These are phyloP conservation scores for Fusarium temperatum DNA, from an alignment of 2,329 filamentous ascomycete species.

Conservation along the genomic window DNA sequence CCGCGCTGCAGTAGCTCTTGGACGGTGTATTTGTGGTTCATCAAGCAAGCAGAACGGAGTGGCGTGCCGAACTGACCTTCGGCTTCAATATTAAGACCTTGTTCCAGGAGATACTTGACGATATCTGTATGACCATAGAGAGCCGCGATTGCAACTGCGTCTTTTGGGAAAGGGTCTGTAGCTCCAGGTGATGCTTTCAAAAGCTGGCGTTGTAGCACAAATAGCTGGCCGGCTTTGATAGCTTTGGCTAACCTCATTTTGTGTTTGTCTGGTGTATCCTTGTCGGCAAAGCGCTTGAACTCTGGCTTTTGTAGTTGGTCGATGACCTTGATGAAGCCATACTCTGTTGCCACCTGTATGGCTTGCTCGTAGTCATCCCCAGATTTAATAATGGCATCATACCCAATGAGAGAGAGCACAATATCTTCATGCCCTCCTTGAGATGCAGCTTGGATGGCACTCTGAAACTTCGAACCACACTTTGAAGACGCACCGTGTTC, in stretches of 20 bases:
- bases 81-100: conserved; percentile 1
- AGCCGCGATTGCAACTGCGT: conserved; percentile 1
- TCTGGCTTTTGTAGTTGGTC: not conserved
- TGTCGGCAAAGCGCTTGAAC: not conserved
- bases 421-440: not conserved
- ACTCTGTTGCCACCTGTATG: not conserved
- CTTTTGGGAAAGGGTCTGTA: not conserved
- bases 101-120: not conserved
- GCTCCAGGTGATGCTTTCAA: not conserved
- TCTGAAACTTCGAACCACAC: not conserved
- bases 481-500: not conserved
- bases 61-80: conserved; percentile 18
- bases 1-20: conserved; percentile 1
- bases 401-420: not conserved
- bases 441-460: not conserved
- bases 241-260: not conserved
- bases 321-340: not conserved
- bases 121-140: not conserved
- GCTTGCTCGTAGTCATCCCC: not conserved
- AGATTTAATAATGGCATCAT: not conserved
- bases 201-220: not conserved
- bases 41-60: not conserved
- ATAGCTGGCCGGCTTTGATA: not conserved
- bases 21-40: not conserved
- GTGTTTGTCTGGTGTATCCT: not conserved